These are phyloP conservation scores for Grosmannia huntii DNA, from an alignment of 2,329 filamentous ascomycete species.

Conservation along the genomic window DNA sequence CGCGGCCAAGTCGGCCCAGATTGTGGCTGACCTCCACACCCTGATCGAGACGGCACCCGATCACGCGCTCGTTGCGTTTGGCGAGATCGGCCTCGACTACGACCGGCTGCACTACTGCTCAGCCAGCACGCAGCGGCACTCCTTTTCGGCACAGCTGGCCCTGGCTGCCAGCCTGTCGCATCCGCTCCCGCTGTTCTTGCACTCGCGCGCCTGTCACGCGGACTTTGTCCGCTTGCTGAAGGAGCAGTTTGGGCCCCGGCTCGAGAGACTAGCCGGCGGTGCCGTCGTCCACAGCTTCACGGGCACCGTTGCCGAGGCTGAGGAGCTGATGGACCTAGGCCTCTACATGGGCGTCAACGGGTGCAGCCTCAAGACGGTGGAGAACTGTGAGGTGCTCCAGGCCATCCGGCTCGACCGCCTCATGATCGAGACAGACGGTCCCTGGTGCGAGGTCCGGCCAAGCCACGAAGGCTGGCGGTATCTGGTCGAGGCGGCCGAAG, in stretches of 20 bases:
- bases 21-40: constrained; percentile 47
- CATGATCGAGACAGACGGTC: constrained; percentile 94
- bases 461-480: constrained; percentile 76
- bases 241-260: constrained; percentile 38
- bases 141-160: constrained; percentile 72
- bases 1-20: constrained; percentile 27
- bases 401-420: constrained; percentile 66
- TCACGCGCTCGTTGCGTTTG: constrained; percentile 60
- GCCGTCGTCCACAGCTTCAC: constrained; percentile 95
- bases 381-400: constrained; percentile 77
- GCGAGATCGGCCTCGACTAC: constrained; percentile 94
- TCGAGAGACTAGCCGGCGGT: constrained; percentile 52
- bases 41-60: constrained; percentile 45
- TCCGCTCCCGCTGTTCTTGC: constrained; percentile 79
- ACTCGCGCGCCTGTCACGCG: constrained; percentile 73
- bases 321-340: constrained; percentile 63
- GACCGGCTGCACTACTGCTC: constrained; percentile 77
- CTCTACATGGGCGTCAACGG: constrained; percentile 93
- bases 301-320: constrained; percentile 74
- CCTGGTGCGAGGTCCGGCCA: constrained; percentile 91
- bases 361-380: constrained; percentile 86
- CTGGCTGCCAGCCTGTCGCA: constrained; percentile 51
- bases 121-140: constrained; percentile 67
- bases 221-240: constrained; percentile 70
- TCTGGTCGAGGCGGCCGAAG: constrained; percentile 23